A percentile compares a stretch with the other conserved stretches of the same genome.
phyloP scores from a whole-genome alignment of 345 rosid species.

The Diplotaxis tenuifolia region DNA sequence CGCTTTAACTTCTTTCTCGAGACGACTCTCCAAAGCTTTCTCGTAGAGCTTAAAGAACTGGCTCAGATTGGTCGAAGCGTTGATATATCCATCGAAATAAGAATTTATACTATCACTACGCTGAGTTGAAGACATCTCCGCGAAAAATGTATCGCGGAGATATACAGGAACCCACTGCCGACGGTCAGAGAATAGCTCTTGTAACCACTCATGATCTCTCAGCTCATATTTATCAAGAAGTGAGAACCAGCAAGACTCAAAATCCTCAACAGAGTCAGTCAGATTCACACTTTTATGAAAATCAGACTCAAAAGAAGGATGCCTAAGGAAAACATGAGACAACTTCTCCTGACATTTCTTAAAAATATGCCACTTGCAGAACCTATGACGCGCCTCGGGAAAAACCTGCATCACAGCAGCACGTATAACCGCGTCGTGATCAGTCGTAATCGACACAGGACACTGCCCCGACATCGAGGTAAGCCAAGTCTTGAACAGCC shows the following conservation, averaged over 20 bases:
- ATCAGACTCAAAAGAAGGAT: conserved; percentile 48
- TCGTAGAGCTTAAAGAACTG: conserved; percentile 53
- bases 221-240: conserved; percentile 50
- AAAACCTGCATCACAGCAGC: conserved; percentile 55
- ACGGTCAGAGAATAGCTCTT: conserved; percentile 48
- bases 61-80: conserved; percentile 55
- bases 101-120: conserved; percentile 58
- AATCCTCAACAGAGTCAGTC: conserved; percentile 43
- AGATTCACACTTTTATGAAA: conserved; percentile 48
- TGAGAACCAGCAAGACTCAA: conserved; percentile 45
- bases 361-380: conserved; percentile 61
- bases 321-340: conserved; percentile 44
- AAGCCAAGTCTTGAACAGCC: conserved; percentile 66
- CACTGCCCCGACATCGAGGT: conserved; percentile 48
- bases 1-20: conserved; percentile 51
- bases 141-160: conserved; percentile 60
- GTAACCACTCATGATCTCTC: conserved; percentile 63
- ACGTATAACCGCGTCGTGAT: conserved; percentile 53
- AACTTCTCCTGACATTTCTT: conserved; percentile 49
- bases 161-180: conserved; percentile 66
- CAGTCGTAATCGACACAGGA: conserved; percentile 62
- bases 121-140: conserved; percentile 57
- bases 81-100: conserved; percentile 63
- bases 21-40: conserved; percentile 49
- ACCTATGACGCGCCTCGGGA: conserved; percentile 58